Percentiles rank a stretch among this genome's conserved stretches.
These are phyloP conservation scores for Chlorella sp. DNA, from an alignment of 139 green algal genomes.

Conservation along the genomic window DNA sequence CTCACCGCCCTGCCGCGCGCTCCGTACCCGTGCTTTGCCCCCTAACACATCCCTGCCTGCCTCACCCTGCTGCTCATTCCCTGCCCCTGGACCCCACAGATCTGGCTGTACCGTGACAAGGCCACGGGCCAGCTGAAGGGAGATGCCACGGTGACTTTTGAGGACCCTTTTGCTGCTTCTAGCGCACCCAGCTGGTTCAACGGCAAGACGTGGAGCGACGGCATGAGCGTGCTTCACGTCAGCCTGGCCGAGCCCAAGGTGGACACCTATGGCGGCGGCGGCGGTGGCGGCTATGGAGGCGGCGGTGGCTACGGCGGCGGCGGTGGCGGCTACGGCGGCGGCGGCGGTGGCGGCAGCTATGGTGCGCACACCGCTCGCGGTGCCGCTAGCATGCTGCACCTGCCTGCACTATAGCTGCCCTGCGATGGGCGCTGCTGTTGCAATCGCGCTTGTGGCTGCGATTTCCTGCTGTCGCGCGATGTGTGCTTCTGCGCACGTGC, in stretches of 20 bases:
- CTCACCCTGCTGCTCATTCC: constrained; percentile 6
- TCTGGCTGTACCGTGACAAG: constrained; percentile 77
- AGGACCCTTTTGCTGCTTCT: constrained; percentile 83
- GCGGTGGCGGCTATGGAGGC: constrained; percentile 48
- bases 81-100: not conserved
- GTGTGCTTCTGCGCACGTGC: not conserved
- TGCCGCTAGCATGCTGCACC: not conserved
- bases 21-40: not conserved
- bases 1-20: no score
- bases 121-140: constrained; percentile 82
- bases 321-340: constrained; percentile 34
- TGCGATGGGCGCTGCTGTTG: not conserved
- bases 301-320: constrained; percentile 33
- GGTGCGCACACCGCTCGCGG: not conserved
- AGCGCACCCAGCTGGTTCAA: constrained; percentile 89
- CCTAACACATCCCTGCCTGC: constrained; percentile 31
- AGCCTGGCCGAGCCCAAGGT: constrained; percentile 39
- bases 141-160: constrained; percentile 82
- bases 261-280: constrained; percentile 29
- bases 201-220: constrained; percentile 74
- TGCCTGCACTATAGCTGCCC: not conserved
- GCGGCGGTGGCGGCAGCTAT: constrained; percentile 25
- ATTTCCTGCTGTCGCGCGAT: not conserved
- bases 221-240: constrained; percentile 8
- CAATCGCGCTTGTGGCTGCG: not conserved